Base-by-base conservation (phyloP, 2,329 filamentous ascomycete species). In the Colletotrichum orbiculare region DNA sequence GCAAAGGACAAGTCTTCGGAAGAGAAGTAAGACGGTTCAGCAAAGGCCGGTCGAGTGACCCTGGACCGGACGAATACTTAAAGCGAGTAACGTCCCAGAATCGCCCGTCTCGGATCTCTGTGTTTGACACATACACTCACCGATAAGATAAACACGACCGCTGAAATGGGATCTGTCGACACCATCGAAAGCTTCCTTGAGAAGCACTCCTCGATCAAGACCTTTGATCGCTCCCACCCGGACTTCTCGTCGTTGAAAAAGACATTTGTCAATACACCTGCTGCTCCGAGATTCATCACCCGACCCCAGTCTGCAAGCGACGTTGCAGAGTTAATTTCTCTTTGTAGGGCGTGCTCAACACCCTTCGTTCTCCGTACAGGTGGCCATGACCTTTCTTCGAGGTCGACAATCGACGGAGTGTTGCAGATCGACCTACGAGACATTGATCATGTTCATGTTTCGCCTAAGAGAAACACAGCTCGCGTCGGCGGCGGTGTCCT, bases 341-440 rank as follows among this genome's bases (percentile, higher is more conserved):
- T 60, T 9, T 57, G 50, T 13, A 33, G n/a, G 8, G 17, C 48
- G 3, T 54, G 17, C 10, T 46, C 34, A 7, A 47, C 50, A 8
- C 61, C 61, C 11, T 69, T 67, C 15, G 46, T 46, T 15, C 42
- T 68, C 38, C 66, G 68, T 5, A 38, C 39, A 13, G 68, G 68
- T 1, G 66, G 68, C 5, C 66, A 69, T 12, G 66, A 67, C 42
- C 43, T 67, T 12, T 64, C 55, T 2, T 41, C 46, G 0, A 47
- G 68, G 13, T 61, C 58, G 5, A 57, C 45, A 4, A 41, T 60
- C 12, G 52, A 66, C 4, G 66, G 52, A 15, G 55, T 60, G 4
- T 41, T 69, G 6, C 60, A 58, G 37, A 67, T 69, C n/a, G 68
- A 69, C 34, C 47, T 69, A 42, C 66, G 68, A 2, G 68, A 67